Conservation (phyloP, 2,329 filamentous ascomycete genomes). For the Talaromyces sp. region DNA sequence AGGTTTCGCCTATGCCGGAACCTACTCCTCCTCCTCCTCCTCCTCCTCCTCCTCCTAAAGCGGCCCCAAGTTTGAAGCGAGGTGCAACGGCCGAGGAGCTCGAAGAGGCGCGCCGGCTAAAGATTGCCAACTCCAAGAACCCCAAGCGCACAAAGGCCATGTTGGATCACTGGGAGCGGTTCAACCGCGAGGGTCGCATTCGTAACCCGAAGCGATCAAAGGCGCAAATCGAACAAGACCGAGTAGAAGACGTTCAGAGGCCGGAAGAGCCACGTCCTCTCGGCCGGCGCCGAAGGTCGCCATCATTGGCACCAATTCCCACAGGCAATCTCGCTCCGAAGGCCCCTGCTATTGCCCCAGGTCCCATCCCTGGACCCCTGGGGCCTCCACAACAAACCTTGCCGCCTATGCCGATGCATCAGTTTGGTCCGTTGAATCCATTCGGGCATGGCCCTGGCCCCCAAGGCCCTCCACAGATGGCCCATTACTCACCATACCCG, state of each 20-base stretch:
- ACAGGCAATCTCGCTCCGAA: slow-evolving; percentile 25
- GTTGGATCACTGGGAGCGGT: slow-evolving; percentile 49
- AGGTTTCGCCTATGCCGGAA: slow-evolving; percentile 18
- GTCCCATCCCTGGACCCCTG: slow-evolving; percentile 20
- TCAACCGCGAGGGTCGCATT: slow-evolving; percentile 47
- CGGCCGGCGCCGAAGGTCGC: slow-evolving; percentile 30
- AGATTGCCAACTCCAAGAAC: slow-evolving; percentile 48
- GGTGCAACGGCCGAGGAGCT: slow-evolving; percentile 26
- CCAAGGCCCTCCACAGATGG: slow-evolving; percentile 17
- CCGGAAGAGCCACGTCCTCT: slow-evolving; percentile 28
- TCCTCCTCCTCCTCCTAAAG: slow-evolving; percentile 13
- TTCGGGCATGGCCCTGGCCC: no score
- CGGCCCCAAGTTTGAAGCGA: slow-evolving; percentile 17
- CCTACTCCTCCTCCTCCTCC: slow-evolving; percentile 15
- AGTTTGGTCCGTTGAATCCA: slow-evolving; percentile 19
- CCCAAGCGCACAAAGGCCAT: slow-evolving; percentile 49
- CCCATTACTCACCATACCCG: slow-evolving; percentile 32
- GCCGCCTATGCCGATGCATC: slow-evolving; percentile 20
- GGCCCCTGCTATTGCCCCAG: slow-evolving; percentile 20
- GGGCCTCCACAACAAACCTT: slow-evolving; percentile 16
- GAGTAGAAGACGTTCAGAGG: slow-evolving; percentile 33
- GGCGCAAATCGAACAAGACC: slow-evolving; percentile 48
- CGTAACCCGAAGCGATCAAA: slow-evolving; percentile 49
- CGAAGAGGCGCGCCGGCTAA: slow-evolving; percentile 39
- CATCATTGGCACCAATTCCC: slow-evolving; percentile 23